Conservation (phyloP, 805 yeast genomes). For the Hanseniaspora clermontiae region DNA sequence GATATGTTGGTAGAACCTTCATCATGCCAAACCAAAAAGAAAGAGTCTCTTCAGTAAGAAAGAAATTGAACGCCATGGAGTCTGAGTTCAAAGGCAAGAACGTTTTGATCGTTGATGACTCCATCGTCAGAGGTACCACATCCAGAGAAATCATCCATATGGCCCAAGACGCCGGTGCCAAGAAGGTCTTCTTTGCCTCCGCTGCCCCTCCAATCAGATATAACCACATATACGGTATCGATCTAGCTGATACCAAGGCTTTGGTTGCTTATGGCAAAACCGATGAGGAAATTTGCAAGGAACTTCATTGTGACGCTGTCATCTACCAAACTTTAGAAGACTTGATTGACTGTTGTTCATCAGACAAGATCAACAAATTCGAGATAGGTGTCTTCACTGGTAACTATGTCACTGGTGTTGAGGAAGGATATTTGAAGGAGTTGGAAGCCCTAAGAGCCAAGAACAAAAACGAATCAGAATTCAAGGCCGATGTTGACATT, state of each 20-base stretch:
- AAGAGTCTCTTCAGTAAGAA: conserved; percentile 83
- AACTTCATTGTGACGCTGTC: conserved; percentile 81
- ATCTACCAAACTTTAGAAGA: conserved; percentile 80
- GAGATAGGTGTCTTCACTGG: conserved; percentile 98
- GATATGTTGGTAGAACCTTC: conserved; percentile 94
- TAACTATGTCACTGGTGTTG: conserved; percentile 84
- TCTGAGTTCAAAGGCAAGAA: conserved; percentile 75
- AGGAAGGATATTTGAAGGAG: conserved; percentile 65
- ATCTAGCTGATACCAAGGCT: conserved; percentile 88
- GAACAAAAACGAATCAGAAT: conserved; percentile 51
- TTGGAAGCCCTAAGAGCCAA: conserved; percentile 72
- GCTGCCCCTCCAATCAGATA: conserved; percentile 96
- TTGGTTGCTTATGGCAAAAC: conserved; percentile 74
- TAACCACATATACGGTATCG: conserved; percentile 95
- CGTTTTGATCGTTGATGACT: conserved; percentile 88
- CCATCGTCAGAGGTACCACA: conserved; percentile 95
- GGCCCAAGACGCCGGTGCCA: conserved; percentile 99
- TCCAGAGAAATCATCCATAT: conserved; percentile 89
- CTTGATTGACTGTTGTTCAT: conserved; percentile 63
- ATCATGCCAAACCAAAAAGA: conserved; percentile 97
- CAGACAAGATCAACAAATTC: conserved; percentile 39
- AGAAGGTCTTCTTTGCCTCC: conserved; percentile 86
- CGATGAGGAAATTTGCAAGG: conserved; percentile 61
- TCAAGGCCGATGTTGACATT: conserved; percentile 67
- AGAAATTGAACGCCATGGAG: conserved; percentile 92